Base-by-base conservation (phyloP, 768 basidiomycete species). In the Suillus luteus region DNA sequence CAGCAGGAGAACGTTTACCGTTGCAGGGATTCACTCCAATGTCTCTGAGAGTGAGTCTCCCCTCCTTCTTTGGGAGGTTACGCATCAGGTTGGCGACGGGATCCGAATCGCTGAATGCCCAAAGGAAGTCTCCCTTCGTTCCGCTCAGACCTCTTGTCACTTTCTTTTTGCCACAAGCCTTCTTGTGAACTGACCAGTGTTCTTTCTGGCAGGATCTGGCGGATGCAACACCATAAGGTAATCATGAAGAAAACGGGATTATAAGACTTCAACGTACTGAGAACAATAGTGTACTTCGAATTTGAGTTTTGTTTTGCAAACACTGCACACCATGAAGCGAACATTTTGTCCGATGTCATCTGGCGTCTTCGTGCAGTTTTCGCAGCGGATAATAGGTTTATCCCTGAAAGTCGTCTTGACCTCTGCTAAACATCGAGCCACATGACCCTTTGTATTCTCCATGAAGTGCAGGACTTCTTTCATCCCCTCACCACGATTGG, bases 271-370 rank as follows among this genome's bases (percentile, higher is more conserved):
- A 22, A 46, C 51, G 17, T 17, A 52, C 69, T 52, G 62, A 22
- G 70, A 70, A 61, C 70, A 71, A 66, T 68, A 70, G 59, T 70
- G 60, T 3, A 70, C 57, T 11, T 35, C 24, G 38, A 71, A 68
- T 10, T 64, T 38, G 12, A 68, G 65, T 49, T 70, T 68, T 31
- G 59, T 2, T 44, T 67, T 71, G 61, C 69, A 70, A 33, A 43
- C 35, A 17, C 70, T 65, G 63, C 70, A 71, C 41, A 68, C n/a
- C 69, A 68, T 70, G 58, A 68, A 71, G 37, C 66, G 63, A n/a
- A 38, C 33, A 51, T 59, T 49, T 15, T 48, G 49, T 8, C 64
- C 67, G 52, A 68, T 62, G 35, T 70, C 69, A 22, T 61, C 64
- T 31, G 64, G 62, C 33, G 35, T 68, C 40, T 63, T 67, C 22